Base-by-base conservation (phyloP, 1,284 basidiomycete genomes). In the Psilocybe mexicana region DNA sequence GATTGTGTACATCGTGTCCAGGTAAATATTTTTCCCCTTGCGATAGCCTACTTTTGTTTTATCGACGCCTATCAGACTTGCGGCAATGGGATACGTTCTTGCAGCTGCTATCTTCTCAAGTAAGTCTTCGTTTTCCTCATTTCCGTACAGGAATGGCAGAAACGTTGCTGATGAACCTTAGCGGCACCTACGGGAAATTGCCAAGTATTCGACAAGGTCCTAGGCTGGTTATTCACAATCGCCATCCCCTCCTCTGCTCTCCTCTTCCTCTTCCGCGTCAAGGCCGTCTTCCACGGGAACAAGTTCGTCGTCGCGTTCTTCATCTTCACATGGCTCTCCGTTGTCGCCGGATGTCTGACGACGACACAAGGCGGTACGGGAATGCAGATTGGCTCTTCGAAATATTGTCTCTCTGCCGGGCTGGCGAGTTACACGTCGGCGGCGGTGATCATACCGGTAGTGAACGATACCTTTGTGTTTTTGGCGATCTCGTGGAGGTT, bases 401-500 rank as follows among this genome's bases (percentile, higher is more conserved):
- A 62, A 6, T 62, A 63, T 23, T 73, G 71, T 54, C 59, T 67
- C 35, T 62, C 59, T 35, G 56, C 52, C 14, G 25, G 11, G 2
- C 62, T 65, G 12, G 62, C 65, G 33, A 18, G 50, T 10, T 70
- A 63, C 49, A 59, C 59, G 23, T 46, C 61, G 3, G 57, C 55
- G 1, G 47, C 61, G 4, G 62, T 64, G 7, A 63, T 72, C 33
- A 52, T 62, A 5, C 45, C 61, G 1, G 43, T 64, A 2, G 55
- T 66, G 23, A 62, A 69, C 54, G 72, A 72, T 48, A 68, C 70
- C 1, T 47, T 69, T 23, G 61, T 73, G 24, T 69, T 72, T 46
- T 24, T 72, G n/a, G 68, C 70, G 4, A 69, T 72, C 48, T 67
- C 71, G 1, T 67, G 55, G 46, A 46, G 62, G 6, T 42, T 72